Evolutionary conservation across 192 early-diverging fungal genomes (phyloP).

Genomic region (Entomortierella beljakovae): DNA sequence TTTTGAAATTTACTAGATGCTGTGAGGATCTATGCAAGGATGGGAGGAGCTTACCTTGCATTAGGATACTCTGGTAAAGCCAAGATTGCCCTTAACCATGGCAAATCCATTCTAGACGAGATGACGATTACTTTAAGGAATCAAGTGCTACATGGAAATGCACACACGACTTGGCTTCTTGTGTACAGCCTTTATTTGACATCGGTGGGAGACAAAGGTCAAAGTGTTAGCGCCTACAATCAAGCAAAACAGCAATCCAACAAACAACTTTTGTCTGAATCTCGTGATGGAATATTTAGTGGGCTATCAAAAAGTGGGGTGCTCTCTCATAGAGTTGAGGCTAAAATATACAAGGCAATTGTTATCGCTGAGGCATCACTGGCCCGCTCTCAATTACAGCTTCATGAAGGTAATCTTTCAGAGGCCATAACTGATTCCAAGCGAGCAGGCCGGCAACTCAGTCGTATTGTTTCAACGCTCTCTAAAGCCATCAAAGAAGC

Average conservation of each 20-base stretch:
- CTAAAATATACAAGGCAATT: constrained; percentile 22
- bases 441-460: constrained; percentile 42
- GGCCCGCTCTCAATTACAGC: constrained; percentile 53
- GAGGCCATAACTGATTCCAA: constrained; percentile 55
- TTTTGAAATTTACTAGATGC: too few relatives aligned
- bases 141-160: constrained; percentile 12
- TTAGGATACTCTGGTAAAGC: constrained; percentile 85
- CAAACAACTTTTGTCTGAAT: neutral
- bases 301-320: neutral
- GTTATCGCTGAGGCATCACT: constrained; percentile 54
- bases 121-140: constrained; percentile 1
- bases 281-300: neutral
- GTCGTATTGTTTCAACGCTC: constrained; percentile 48
- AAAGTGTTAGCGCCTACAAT: constrained; percentile 58
- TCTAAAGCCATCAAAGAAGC: constrained; percentile 22
- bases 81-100: constrained; percentile 64
- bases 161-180: constrained; percentile 60
- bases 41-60: constrained; percentile 67
- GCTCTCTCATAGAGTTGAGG: constrained; percentile 22
- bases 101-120: constrained; percentile 51
- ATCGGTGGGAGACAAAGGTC: constrained; percentile 65
- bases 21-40: constrained; percentile 56
- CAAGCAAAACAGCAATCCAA: constrained; percentile 19
- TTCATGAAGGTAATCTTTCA: constrained; percentile 47
- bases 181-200: constrained; percentile 69